Percentiles rank a stretch among this genome's conserved stretches.
Evolutionary conservation across 23 red algal species (phyloP).

Genomic region (Gracilaria vermiculophylla): DNA sequence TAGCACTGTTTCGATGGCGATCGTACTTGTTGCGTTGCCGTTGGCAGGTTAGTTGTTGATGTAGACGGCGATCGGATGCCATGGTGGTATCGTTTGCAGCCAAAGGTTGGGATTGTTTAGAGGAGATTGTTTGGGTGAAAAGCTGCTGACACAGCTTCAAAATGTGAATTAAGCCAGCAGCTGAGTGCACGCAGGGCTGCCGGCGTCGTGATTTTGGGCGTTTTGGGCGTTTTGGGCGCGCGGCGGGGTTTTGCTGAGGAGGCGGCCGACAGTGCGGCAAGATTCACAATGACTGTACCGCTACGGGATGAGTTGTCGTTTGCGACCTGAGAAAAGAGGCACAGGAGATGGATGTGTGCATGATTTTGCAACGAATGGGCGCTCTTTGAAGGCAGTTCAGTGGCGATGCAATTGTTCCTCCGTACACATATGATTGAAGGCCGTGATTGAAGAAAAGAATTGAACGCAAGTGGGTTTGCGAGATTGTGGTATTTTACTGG

Average conservation of each 20-base stretch:
- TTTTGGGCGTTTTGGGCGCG: not conserved
- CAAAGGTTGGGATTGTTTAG: not conserved
- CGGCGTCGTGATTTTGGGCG: too few relatives aligned
- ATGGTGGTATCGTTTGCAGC: not conserved
- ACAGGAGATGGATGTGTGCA: too few relatives aligned
- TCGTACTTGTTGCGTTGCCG: too few relatives aligned
- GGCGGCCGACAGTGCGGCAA: not conserved
- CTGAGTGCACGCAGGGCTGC: not conserved
- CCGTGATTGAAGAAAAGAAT: too few relatives aligned
- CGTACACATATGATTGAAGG: too few relatives aligned
- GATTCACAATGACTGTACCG: too few relatives aligned
- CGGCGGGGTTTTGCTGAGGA: not conserved
- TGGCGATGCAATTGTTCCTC: too few relatives aligned
- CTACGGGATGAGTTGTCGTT: not conserved
- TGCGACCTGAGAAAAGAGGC: not conserved
- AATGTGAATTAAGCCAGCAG: conserved; percentile 9
- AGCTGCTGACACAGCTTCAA: not conserved
- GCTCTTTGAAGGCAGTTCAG: too few relatives aligned
- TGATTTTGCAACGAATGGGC: too few relatives aligned
- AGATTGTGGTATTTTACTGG: too few relatives aligned
- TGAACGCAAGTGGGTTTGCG: too few relatives aligned
- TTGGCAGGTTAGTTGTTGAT: not conserved
- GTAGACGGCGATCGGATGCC: not conserved
- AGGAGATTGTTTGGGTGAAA: not conserved
- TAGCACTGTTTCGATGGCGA: too few relatives aligned